phyloP scores from a whole-genome alignment of 306 rosid genomes.

The Cucurbita ficifolia region DNA sequence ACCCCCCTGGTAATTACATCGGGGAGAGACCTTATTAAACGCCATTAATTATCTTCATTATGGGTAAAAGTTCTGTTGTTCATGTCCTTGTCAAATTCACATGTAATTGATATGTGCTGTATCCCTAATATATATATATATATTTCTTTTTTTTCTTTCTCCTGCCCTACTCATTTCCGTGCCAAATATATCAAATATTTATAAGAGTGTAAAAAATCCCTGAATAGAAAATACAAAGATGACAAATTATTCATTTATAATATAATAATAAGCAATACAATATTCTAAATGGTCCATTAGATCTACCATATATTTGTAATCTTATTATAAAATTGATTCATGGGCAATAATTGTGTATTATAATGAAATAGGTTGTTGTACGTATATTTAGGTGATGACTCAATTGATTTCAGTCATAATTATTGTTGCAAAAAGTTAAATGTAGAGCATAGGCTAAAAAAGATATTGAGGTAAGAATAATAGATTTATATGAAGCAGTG shows the following conservation, averaged over 20 bases:
- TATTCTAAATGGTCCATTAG: not conserved
- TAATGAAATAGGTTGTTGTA: not conserved
- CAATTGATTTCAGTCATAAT: not conserved
- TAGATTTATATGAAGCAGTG: not conserved
- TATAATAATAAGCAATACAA: not conserved
- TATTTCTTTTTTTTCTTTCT: not conserved
- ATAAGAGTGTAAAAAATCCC: too few species aligned
- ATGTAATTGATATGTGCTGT: constrained; percentile 1
- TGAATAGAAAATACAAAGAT: too few species aligned
- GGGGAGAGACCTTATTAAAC: constrained; percentile 70
- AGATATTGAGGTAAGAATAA: not conserved
- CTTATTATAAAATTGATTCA: not conserved
- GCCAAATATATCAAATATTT: too few species aligned
- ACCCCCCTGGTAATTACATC: constrained; percentile 81
- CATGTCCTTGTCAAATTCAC: not conserved
- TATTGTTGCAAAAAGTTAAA: not conserved
- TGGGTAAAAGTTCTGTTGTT: not conserved
- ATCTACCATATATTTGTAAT: not conserved
- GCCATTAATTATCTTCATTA: not conserved
- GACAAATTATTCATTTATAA: too few species aligned
- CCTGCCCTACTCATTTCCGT: not conserved
- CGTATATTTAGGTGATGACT: not conserved
- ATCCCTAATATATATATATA: not conserved
- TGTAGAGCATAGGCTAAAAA: not conserved
- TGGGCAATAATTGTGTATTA: not conserved